Evolutionary conservation across 139 green algal genomes (phyloP).

Genomic region (Gonium pectorale): DNA sequence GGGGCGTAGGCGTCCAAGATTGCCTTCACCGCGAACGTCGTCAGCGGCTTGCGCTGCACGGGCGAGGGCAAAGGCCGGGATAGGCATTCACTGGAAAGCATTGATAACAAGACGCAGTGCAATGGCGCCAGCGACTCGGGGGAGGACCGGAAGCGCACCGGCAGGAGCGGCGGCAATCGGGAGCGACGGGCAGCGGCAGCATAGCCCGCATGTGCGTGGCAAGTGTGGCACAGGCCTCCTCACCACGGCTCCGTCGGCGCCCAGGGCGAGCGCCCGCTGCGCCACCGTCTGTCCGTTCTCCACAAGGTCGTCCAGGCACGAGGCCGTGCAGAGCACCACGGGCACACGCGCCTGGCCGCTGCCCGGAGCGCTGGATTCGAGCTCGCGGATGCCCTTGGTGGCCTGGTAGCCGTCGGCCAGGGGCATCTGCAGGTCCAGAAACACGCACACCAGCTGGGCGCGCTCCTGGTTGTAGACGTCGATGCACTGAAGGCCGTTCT

Average conservation of each 20-base stretch:
- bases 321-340: constrained; percentile 32
- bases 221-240: too few relatives aligned
- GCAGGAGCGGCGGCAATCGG: too few relatives aligned
- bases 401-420: constrained; percentile 10
- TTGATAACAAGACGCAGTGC: too few relatives aligned
- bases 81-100: neutral
- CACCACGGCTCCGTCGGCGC: constrained; percentile 34
- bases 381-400: constrained; percentile 1
- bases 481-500: constrained; percentile 23
- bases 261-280: constrained; percentile 18
- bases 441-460: neutral
- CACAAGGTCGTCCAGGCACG: constrained; percentile 30
- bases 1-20: constrained; percentile 34
- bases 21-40: neutral
- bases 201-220: too few relatives aligned
- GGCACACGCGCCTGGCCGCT: neutral
- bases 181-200: too few relatives aligned
- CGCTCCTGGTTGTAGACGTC: constrained; percentile 19
- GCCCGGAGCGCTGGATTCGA: neutral
- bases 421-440: constrained; percentile 40
- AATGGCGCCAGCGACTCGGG: too few relatives aligned
- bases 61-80: neutral
- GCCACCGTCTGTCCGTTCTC: constrained; percentile 28
- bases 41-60: constrained; percentile 22
- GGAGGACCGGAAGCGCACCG: too few relatives aligned